Evolutionary conservation across 257 asterid genomes (phyloP).

Genomic region (Thymus mandschuricus): DNA sequence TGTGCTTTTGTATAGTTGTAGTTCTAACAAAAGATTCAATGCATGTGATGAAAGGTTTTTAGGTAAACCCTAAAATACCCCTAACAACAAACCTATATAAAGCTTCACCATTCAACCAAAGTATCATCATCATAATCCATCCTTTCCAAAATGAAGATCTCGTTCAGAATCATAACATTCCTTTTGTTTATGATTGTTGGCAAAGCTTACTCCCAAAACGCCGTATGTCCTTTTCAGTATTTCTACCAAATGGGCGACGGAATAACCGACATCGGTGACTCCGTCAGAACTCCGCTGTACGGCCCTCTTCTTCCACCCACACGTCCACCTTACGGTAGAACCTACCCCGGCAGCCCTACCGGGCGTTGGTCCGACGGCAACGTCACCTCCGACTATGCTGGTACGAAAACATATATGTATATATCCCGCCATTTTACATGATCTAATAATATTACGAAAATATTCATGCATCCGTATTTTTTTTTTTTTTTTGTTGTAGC

Average conservation of each 20-base stretch:
- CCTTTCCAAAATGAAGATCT: neutral
- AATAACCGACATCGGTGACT: constrained; percentile 33
- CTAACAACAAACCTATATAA: no score
- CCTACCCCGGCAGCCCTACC: constrained; percentile 38
- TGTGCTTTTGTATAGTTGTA: no score
- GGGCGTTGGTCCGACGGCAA: constrained; percentile 42
- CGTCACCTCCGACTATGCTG: constrained; percentile 16
- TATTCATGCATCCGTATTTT: no score
- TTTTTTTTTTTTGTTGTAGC: constrained; percentile 7
- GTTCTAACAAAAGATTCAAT: no score
- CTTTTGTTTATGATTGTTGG: neutral
- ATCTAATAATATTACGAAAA: no score
- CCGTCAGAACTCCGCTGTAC: constrained; percentile 11
- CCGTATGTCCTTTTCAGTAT: constrained; percentile 25
- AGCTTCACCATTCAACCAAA: no score
- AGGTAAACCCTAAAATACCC: no score
- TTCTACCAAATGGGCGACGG: constrained; percentile 18
- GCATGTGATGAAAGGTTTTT: no score
- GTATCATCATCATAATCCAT: no score
- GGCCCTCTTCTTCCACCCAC: constrained; percentile 4
- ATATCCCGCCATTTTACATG: no score
- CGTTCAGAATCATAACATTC: neutral
- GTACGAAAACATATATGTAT: no score
- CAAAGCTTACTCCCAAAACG: neutral
- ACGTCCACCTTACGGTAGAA: constrained; percentile 41